phyloP scores from a whole-genome alignment of 2,329 filamentous ascomycete genomes.

The Apiospora sp. region DNA sequence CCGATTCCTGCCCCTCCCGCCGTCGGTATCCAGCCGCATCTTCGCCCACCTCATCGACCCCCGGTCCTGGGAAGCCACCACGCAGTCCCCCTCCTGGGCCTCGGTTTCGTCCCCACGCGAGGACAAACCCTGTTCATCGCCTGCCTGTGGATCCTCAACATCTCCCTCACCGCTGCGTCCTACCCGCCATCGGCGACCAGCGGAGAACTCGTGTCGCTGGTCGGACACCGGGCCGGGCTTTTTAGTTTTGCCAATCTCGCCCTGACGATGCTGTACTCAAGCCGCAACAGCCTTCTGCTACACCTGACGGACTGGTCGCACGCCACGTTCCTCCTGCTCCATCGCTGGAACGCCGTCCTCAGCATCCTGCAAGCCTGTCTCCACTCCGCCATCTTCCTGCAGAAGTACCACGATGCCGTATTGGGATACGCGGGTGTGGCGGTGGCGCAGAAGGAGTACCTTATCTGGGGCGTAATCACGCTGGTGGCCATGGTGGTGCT shows the following conservation, averaged over 20 bases:
- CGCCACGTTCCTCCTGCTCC: constrained; percentile 46
- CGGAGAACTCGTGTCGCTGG: not conserved
- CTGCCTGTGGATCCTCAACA: not conserved
- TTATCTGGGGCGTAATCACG: not conserved
- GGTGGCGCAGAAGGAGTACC: not conserved
- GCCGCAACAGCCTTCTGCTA: constrained; percentile 48
- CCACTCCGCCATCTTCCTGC: constrained; percentile 36
- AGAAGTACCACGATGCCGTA: constrained; percentile 31
- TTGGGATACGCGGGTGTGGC: not conserved
- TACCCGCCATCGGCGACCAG: not conserved
- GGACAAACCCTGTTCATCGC: not conserved
- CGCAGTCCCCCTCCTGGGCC: not conserved
- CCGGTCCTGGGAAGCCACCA: not conserved
- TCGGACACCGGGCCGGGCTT: not conserved
- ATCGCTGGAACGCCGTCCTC: constrained; percentile 43
- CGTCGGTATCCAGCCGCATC: not conserved
- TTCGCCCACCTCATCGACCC: not conserved
- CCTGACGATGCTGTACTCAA: constrained; percentile 43
- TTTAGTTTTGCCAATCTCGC: constrained; percentile 38
- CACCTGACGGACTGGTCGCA: constrained; percentile 48
- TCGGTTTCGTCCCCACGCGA: not conserved
- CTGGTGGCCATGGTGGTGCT: not conserved
- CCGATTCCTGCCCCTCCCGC: not conserved
- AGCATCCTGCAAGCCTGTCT: constrained; percentile 37
- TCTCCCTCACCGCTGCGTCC: not conserved